These are phyloP conservation scores for Centaurea solstitialis DNA, from an alignment of 129 eudicot species.

Conservation along the genomic window DNA sequence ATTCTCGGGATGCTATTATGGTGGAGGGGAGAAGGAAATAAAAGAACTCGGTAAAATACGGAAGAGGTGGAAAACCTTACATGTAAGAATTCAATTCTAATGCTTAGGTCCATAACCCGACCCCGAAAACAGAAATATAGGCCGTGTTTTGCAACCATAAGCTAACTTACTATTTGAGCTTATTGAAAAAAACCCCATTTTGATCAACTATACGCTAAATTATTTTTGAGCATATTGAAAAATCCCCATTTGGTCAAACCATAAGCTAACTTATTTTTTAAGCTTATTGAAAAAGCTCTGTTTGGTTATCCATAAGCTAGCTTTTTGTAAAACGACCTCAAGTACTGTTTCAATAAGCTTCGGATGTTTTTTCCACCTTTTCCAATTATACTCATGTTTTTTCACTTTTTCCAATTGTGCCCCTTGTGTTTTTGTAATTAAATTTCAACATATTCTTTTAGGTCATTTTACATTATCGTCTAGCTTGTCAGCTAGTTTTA, in stretches of 20 bases:
- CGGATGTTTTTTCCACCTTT: background rate
- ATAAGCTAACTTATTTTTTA: background rate
- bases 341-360: background rate
- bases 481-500: background rate
- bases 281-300: background rate
- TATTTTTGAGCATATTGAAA: background rate
- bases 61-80: constrained; percentile 87
- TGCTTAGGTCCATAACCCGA: constrained; percentile 2
- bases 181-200: background rate
- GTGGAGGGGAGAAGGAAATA: constrained; percentile 90
- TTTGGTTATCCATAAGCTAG: background rate
- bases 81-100: constrained; percentile 46
- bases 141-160: background rate
- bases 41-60: constrained; percentile 67
- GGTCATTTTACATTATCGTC: background rate
- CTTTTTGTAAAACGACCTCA: background rate
- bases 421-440: background rate
- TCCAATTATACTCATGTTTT: background rate
- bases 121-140: background rate
- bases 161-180: background rate
- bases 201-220: background rate
- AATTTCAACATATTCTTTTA: background rate
- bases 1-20: constrained; percentile 92
- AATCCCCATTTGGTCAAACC: background rate
- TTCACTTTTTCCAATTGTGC: background rate